Percentiles rank a stretch among this genome's conserved stretches.
These are phyloP conservation scores for Sorghum bicolor DNA, from an alignment of 176 grass and related monocot species.

Conservation along the genomic window Sorghum_bicolor_NCBIv3 NC_012873.2:58676001-58676500, in stretches of 20 bases:
- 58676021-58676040: neutral
- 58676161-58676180: neutral
- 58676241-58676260: neutral
- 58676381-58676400: neutral
- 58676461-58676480: neutral
- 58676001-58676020: neutral
- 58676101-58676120: neutral
- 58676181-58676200: too few species aligned
- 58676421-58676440: neutral
- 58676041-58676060: neutral
- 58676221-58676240: neutral
- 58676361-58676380: neutral
- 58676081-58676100: neutral
- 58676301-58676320: neutral
- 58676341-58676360: neutral
- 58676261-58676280: neutral
- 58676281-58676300: neutral
- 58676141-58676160: neutral
- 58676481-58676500: neutral
- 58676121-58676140: neutral
- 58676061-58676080: neutral
- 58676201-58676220: too few species aligned
- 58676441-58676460: conserved; percentile 10
- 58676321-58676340: neutral
- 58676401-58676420: neutral